Base-by-base conservation (phyloP, 2,329 filamentous ascomycete species). In the Fusarium avenaceum region DNA sequence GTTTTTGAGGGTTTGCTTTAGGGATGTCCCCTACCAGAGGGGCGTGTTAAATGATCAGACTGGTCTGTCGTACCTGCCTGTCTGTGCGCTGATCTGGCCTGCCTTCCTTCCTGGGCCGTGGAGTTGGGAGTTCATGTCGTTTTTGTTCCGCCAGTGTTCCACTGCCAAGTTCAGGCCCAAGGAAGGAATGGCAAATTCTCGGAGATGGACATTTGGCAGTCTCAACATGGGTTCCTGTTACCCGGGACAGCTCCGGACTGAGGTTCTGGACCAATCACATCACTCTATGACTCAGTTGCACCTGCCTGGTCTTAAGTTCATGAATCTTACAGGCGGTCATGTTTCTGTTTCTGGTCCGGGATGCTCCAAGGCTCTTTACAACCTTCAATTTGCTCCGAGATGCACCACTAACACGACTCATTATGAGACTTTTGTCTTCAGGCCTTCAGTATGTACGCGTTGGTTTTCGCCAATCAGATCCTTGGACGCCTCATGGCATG, bases 31-130 rank as follows among this genome's bases (percentile, higher is more conserved):
- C n/a, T 33, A 38, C 50, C 33, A 42, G 39, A n/a, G 56, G 65
- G 65, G 60, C 60, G 42, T 35, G 46, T 40, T 56, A 47, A 55
- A 62, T 69, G 65, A 65, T 68, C 65, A 69, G 65, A 68, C 51
- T 65, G 45, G 14, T 39, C 50, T 67, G 44, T 40, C 35, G 49
- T 30, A 14, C 22, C 24, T 48, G 24, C 35, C 35, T 30, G 28
- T 24, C 28, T 11, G 28, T n/a, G 14, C 38, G 30, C 17, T 17
- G 28, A 20, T 40, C 22, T 47, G 50, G 20, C 40, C 50, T 53
- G 50, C 50, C 49, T 43, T 52, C 40, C n/a, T 38, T 38, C 35
- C 44, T 39, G 32, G 30, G 33, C 52, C 44, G 44, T 51, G 52
- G 33, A 51, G 43, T 24, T 48, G 17, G 35, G 35, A 38, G 35